Percentiles rank a stretch among this genome's conserved stretches.
Evolutionary conservation across 768 basidiomycete species (phyloP).

Genomic region (Suillus subalutaceus): DNA sequence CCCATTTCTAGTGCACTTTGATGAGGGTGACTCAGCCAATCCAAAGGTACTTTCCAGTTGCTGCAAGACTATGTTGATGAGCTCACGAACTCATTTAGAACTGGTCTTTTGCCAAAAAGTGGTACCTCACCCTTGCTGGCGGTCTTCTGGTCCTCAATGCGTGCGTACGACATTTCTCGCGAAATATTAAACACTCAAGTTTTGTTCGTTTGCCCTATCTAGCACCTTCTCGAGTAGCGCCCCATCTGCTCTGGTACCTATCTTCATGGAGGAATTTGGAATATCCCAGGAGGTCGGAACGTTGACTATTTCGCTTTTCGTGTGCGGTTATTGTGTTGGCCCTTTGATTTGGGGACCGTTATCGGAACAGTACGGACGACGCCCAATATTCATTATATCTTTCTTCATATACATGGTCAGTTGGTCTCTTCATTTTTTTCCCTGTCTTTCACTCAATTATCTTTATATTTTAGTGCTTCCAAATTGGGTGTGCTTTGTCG

Average conservation of each 20-base stretch:
- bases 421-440: slow-evolving; percentile 6
- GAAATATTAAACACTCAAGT: not conserved
- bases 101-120: slow-evolving; percentile 48
- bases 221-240: slow-evolving; percentile 69
- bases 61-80: slow-evolving; percentile 11
- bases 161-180: slow-evolving; percentile 34
- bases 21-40: slow-evolving; percentile 43
- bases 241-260: slow-evolving; percentile 50
- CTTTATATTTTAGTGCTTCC: slow-evolving; percentile 47
- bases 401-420: slow-evolving; percentile 59
- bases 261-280: slow-evolving; percentile 48
- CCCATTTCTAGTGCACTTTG: slow-evolving; percentile 35
- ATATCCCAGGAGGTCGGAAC: slow-evolving; percentile 54
- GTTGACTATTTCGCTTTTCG: slow-evolving; percentile 63
- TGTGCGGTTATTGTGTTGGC: slow-evolving; percentile 69
- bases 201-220: slow-evolving; percentile 4
- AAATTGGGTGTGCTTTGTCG: slow-evolving; percentile 63
- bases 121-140: slow-evolving; percentile 54
- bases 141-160: slow-evolving; percentile 58
- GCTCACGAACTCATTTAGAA: slow-evolving; percentile 36
- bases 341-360: slow-evolving; percentile 63
- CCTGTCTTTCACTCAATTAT: slow-evolving; percentile 7
- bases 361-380: slow-evolving; percentile 58
- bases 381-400: slow-evolving; percentile 57
- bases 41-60: slow-evolving; percentile 43